These are phyloP conservation scores for Aethionema arabicum DNA, from an alignment of 345 rosid species.

Conservation along the genomic window DNA sequence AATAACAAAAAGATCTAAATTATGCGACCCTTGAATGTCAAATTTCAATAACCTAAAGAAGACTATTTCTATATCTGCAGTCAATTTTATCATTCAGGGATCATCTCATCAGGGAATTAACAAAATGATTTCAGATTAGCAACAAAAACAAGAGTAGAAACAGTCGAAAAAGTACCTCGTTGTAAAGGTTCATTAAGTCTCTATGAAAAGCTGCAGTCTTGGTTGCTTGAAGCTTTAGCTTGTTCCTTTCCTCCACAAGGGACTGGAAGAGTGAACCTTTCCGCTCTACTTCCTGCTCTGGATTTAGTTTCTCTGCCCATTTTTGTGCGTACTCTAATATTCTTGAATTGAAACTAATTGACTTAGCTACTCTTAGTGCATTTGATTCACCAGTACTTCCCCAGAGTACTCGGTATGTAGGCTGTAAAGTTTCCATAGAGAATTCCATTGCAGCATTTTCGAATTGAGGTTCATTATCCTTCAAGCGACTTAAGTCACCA, in stretches of 20 bases:
- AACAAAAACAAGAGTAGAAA: not conserved
- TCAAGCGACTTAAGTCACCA: constrained; percentile 78
- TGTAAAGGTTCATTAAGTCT: constrained; percentile 58
- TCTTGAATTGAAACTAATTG: constrained; percentile 66
- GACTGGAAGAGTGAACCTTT: constrained; percentile 69
- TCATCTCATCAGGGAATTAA: not conserved
- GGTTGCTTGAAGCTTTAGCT: constrained; percentile 59
- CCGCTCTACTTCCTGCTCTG: constrained; percentile 67
- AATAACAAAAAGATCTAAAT: constrained; percentile 10
- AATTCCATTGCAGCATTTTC: constrained; percentile 95
- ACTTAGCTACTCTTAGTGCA: constrained; percentile 76
- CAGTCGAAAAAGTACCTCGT: constrained; percentile 50
- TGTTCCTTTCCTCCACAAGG: constrained; percentile 69
- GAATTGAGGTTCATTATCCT: constrained; percentile 64
- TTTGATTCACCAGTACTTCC: constrained; percentile 84
- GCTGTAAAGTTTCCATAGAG: constrained; percentile 78
- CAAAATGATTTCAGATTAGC: not conserved
- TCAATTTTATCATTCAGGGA: not conserved
- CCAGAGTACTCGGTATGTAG: constrained; percentile 80
- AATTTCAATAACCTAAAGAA: not conserved
- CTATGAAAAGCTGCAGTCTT: constrained; percentile 57
- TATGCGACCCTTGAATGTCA: not conserved
- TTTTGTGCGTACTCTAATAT: constrained; percentile 63
- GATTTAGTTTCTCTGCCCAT: constrained; percentile 70
- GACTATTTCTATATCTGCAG: not conserved